Base-by-base conservation (phyloP, 768 basidiomycete species). In the Dictyophora rubrovolvata region DNA sequence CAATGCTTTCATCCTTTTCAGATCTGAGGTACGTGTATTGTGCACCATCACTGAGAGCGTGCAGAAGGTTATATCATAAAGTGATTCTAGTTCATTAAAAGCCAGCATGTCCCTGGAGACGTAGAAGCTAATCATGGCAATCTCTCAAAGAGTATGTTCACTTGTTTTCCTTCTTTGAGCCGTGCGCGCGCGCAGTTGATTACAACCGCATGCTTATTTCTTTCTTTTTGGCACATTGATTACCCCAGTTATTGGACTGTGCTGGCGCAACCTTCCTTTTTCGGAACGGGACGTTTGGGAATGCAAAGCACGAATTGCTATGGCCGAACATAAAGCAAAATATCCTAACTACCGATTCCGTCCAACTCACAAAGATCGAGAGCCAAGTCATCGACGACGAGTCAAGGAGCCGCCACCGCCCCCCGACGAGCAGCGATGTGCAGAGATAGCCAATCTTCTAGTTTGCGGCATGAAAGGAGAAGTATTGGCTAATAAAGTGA, bases 261-360 rank as follows among this genome's bases (percentile, higher is more conserved):
- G 78, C 66, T 91, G 88, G 88, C 85, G 83, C 67, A 77, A 81
- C 0, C 81, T 91, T 17, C 73, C 86, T 9, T 76, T 75, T 16
- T 75, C 80, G 59, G 85, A 91, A 66, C 78, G 84, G 58, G 80
- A 84, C 61, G 74, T 80, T 53, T 91, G 88, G 88, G 89, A 90
- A 67, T 84, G 77, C 35, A 85, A 84, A 70, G 89, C 85, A 5
- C 74, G 79, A 47, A 73, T 79, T 5, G 88, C 88, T 0, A 84
- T 85, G 65, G 82, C 79, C 0, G 87, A 88, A 67, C 88, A 90
- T 68, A 77, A 87, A 55, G 75, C 75, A 53, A 76, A 80, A 59
- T 89, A 89, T 67, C 88, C 88, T 1, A 85, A 89, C 69, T 91
- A 89, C 87, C 76, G 89, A 53, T 91, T 89, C 69, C 78, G 85